Conservation (phyloP, 2,329 filamentous ascomycete genomes). For the Botrytis elliptica region DNA sequence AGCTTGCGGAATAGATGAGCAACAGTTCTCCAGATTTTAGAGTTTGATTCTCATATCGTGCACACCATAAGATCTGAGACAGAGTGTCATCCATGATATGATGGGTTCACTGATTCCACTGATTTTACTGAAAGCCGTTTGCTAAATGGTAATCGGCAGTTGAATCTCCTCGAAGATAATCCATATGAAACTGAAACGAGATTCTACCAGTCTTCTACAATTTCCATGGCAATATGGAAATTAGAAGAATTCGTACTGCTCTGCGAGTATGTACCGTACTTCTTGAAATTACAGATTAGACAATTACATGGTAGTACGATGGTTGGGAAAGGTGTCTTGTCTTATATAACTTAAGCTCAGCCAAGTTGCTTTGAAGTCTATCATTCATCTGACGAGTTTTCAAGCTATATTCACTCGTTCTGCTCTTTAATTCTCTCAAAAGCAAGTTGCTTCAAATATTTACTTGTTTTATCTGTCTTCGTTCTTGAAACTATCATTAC, state of each 20-base stretch:
- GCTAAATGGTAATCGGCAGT: not conserved
- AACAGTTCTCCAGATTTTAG: not conserved
- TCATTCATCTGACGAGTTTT: slow-evolving; percentile 1
- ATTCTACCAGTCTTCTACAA: not conserved
- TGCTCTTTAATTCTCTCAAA: not conserved
- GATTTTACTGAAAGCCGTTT: not conserved
- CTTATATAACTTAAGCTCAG: not conserved
- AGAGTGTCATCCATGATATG: not conserved
- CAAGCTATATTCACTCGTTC: not conserved
- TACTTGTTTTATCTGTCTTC: not conserved
- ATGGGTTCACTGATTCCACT: not conserved
- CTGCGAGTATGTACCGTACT: not conserved
- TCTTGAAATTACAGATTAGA: not conserved
- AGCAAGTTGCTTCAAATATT: not conserved
- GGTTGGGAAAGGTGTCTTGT: not conserved
- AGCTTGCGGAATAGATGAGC: not conserved
- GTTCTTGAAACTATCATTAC: not conserved
- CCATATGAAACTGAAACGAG: not conserved
- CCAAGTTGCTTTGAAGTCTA: not conserved
- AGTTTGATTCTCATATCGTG: not conserved
- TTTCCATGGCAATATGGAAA: not conserved
- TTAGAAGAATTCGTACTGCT: not conserved
- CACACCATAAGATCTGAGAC: not conserved
- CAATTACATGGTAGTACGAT: not conserved
- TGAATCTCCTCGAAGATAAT: not conserved